phyloP scores from a whole-genome alignment of 192 early-diverging fungal species.

The Coemansia sp. region DNA sequence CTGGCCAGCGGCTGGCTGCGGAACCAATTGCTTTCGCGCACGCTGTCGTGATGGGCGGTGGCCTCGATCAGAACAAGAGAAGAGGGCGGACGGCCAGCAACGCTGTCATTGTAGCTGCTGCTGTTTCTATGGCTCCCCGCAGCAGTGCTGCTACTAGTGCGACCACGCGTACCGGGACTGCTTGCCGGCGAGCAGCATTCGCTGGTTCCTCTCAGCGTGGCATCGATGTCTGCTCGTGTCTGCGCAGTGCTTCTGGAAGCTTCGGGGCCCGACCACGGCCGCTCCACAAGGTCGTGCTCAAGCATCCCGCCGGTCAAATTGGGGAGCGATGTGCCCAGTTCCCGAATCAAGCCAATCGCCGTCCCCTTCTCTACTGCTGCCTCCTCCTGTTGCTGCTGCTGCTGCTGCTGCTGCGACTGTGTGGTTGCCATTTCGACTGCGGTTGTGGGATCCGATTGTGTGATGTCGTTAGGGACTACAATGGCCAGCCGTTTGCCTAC shows the following conservation, averaged over 20 bases:
- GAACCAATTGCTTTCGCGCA: constrained; percentile 40
- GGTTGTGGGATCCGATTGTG: background rate
- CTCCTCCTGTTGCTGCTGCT: background rate
- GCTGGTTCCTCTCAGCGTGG: background rate
- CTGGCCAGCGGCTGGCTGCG: constrained; percentile 30
- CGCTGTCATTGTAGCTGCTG: too few relatives aligned
- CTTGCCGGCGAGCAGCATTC: background rate
- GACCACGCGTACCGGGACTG: background rate
- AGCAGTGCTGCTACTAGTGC: background rate
- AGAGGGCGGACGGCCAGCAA: constrained; percentile 17
- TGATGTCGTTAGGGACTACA: background rate
- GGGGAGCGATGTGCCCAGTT: background rate
- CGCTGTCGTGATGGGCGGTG: constrained; percentile 25
- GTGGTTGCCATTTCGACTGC: background rate
- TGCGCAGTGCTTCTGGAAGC: background rate
- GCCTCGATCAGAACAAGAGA: constrained; percentile 41
- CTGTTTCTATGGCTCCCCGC: background rate
- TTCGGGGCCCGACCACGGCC: background rate
- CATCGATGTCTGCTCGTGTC: background rate
- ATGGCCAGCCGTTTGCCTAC: background rate
- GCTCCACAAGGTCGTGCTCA: background rate
- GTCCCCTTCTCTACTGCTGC: too few relatives aligned
- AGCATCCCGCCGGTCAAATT: background rate
- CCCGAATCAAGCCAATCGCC: background rate
- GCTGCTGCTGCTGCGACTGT: background rate